Percentiles rank a stretch among this genome's conserved stretches.
Evolutionary conservation across 179 eudicot genomes (phyloP).

Genomic region (Spinacia oleracea): DNA sequence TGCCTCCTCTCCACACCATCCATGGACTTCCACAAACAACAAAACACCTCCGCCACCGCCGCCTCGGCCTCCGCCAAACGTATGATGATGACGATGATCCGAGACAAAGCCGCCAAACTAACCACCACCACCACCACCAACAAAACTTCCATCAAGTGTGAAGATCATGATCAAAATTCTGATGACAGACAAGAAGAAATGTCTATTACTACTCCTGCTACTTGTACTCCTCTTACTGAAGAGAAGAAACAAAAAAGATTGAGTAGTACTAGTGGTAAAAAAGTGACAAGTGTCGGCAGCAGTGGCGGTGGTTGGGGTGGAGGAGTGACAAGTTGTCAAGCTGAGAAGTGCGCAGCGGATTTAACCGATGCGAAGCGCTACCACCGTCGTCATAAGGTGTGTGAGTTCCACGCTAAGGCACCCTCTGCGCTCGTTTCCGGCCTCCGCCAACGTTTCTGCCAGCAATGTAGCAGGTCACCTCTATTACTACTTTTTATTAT

Average conservation of each 20-base stretch:
- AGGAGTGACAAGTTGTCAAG: slow-evolving; percentile 28
- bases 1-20: not conserved
- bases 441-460: slow-evolving; percentile 40
- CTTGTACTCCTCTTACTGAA: not conserved
- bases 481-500: not conserved
- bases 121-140: not conserved
- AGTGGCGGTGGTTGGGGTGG: not conserved
- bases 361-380: slow-evolving; percentile 37
- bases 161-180: not conserved
- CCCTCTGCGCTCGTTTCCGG: slow-evolving; percentile 37
- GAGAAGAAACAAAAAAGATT: slow-evolving; percentile 24
- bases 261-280: not conserved
- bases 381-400: slow-evolving; percentile 48
- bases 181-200: slow-evolving; percentile 8
- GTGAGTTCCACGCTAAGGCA: slow-evolving; percentile 44
- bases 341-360: slow-evolving; percentile 34
- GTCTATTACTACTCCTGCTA: not conserved
- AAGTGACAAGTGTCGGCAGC: not conserved
- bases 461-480: slow-evolving; percentile 46
- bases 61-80: not conserved
- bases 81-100: slow-evolving; percentile 17
- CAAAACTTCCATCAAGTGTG: not conserved
- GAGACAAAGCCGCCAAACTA: slow-evolving; percentile 1
- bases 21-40: slow-evolving; percentile 24
- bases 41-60: not conserved